phyloP scores from a whole-genome alignment of 176 grass and related monocot species.

The Hsuehochloa calcarea region DNA sequence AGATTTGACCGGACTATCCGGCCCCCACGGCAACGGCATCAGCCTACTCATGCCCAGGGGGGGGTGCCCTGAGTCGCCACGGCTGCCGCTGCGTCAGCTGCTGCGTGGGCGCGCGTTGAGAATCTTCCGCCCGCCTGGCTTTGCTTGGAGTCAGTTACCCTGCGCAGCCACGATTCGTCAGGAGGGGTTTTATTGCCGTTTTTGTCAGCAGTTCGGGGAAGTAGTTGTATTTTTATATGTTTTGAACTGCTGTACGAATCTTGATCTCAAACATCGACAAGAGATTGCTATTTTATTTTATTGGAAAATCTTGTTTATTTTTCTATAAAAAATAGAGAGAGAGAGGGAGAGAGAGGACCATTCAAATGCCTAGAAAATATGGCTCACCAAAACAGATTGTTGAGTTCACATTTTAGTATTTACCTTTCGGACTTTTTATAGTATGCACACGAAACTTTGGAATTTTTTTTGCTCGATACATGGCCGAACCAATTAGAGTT shows the following conservation, averaged over 20 bases:
- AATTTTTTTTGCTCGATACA: no score
- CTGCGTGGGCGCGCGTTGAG: slow-evolving; percentile 18
- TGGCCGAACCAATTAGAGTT: no score
- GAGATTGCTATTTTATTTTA: background rate
- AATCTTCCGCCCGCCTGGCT: slow-evolving; percentile 23
- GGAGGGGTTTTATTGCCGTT: no score
- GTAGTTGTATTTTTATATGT: background rate
- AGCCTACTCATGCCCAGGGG: background rate
- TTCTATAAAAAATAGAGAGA: no score
- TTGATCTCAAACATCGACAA: background rate
- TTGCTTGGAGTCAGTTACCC: background rate
- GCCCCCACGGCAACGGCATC: slow-evolving; percentile 9
- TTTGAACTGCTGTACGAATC: background rate
- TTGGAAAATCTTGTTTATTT: no score
- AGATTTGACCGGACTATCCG: slow-evolving; percentile 28
- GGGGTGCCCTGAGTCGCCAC: slow-evolving; percentile 10
- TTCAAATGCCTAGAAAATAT: no score
- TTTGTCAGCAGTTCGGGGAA: no score
- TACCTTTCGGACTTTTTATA: no score
- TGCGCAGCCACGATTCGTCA: background rate
- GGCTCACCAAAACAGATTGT: no score
- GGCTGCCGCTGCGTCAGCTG: slow-evolving; percentile 33
- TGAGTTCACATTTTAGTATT: no score
- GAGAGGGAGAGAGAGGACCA: no score
- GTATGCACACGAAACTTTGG: no score